A percentile compares a stretch with the other conserved stretches of the same genome.
Conservation (phyloP, 2,329 filamentous ascomycete species). For the Penicillium verrucosum region DNA sequence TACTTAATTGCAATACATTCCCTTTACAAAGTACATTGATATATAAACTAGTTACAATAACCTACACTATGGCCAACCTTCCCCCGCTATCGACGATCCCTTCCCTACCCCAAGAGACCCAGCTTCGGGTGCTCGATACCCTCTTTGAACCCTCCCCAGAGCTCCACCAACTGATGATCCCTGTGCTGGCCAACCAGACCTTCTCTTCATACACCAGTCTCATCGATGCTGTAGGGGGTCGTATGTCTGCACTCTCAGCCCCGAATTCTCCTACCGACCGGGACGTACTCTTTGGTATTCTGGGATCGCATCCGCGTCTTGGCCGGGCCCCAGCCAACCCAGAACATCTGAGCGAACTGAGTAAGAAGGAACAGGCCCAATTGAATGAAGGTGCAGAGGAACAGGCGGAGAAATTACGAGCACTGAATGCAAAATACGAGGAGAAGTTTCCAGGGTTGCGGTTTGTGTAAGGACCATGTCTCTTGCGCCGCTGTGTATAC, state of each 20-base stretch:
- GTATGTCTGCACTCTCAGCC: constrained; percentile 60
- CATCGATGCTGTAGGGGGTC: constrained; percentile 62
- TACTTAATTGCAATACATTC: constrained; percentile 1
- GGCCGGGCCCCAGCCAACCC: constrained; percentile 58
- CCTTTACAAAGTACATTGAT: background rate
- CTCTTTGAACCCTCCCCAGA: constrained; percentile 80
- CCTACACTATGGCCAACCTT: constrained; percentile 41
- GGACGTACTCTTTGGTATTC: constrained; percentile 64
- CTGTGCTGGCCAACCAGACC: constrained; percentile 57
- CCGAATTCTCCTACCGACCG: constrained; percentile 51
- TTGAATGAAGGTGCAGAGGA: constrained; percentile 57
- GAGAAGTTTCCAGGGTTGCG: constrained; percentile 73
- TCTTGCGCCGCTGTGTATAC: background rate
- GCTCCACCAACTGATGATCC: constrained; percentile 69
- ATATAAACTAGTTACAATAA: background rate
- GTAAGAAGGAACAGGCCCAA: constrained; percentile 75
- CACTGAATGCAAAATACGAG: constrained; percentile 76
- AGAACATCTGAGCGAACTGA: constrained; percentile 68
- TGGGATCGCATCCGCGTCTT: constrained; percentile 78
- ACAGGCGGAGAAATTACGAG: constrained; percentile 50
- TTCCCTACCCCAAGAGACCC: constrained; percentile 53
- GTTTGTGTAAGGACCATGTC: constrained; percentile 58
- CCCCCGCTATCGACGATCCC: constrained; percentile 58
- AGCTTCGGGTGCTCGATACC: constrained; percentile 62
- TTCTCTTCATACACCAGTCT: constrained; percentile 69